These are phyloP conservation scores for Pichia sp. DNA, from an alignment of 1,139 yeast genomes.

Conservation along the genomic window DNA sequence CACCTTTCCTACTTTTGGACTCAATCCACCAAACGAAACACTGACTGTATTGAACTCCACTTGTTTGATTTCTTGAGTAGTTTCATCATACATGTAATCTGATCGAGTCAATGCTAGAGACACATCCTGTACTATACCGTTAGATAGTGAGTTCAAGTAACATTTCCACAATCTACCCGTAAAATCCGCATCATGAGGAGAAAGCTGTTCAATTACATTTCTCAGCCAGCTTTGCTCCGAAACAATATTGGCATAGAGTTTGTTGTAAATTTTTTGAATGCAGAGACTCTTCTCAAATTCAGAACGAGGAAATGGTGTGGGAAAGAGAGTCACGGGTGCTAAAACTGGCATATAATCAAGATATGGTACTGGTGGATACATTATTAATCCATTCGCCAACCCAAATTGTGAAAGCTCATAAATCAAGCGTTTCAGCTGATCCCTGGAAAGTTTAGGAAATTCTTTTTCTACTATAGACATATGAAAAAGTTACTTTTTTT, in stretches of 20 bases:
- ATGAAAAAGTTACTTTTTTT: background rate
- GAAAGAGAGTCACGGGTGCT: constrained; percentile 86
- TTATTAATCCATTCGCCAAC: constrained; percentile 66
- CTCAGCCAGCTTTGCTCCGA: constrained; percentile 53
- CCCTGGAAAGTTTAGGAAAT: constrained; percentile 16
- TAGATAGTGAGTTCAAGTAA: constrained; percentile 40
- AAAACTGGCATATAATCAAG: constrained; percentile 41
- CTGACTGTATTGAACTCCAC: constrained; percentile 95
- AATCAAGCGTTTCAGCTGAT: constrained; percentile 22
- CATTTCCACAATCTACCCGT: constrained; percentile 71
- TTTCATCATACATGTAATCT: constrained; percentile 71
- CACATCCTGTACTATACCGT: constrained; percentile 57
- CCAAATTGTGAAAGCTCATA: constrained; percentile 67
- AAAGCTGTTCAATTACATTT: constrained; percentile 45
- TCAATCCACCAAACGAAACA: constrained; percentile 89
- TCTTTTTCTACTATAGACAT: constrained; percentile 6
- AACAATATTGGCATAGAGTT: constrained; percentile 63
- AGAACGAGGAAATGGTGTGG: constrained; percentile 73
- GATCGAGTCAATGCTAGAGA: constrained; percentile 84
- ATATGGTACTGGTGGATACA: constrained; percentile 59
- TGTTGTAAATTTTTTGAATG: constrained; percentile 67
- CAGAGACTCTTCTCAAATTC: constrained; percentile 60
- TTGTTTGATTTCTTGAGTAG: constrained; percentile 57
- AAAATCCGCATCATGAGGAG: constrained; percentile 62
- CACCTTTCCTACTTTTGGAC: constrained; percentile 68